Base-by-base conservation (phyloP, 2,329 filamentous ascomycete species). In the Diaporthe sp. region DNA sequence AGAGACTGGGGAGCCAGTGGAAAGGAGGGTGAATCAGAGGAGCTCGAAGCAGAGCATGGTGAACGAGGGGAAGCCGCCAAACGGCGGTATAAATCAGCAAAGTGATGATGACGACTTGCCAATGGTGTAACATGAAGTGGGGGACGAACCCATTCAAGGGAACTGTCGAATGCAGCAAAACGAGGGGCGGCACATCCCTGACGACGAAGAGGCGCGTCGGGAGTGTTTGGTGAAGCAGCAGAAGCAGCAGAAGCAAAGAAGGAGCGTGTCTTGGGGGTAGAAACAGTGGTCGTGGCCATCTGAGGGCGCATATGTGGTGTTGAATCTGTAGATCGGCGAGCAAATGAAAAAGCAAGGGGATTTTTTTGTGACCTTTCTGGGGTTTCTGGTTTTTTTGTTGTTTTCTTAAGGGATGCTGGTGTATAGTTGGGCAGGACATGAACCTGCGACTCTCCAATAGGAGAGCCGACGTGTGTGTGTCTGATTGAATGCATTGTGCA, bases 391-490 rank as follows among this genome's bases (percentile, higher is more conserved):
- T 17, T 71, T 71, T 71, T 71, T 61, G 69, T n/a, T 47, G 25
- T 71, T 71, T 61, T 71, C 19, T 39, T 71, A 71, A 71, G 35
- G 56, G 56, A 71, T 71, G 69, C n/a, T 71, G 53, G 55, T 53
- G 37, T 66, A 51, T 51, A 27, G 63, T 30, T 44, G 63, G 22
- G 25, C 25, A 47, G 69, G 69, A 71, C 69, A 32, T 53, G 12
- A 53, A 71, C 56, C 69, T 63, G 56, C 25, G 70, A 63, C 56
- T 63, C 56, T 63, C 17, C 44, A 27, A 35, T n/a, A n/a, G n/a
- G n/a, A 55, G 70, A 63, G 44, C 70, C 70, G 70, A 63, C 70
- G 22, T 37, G 3, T 63, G 56, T 25, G 17, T 63, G 25, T 25
- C n/a, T 39, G 47, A 51, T 30, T 63, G 70, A 30, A 10, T 8